phyloP scores from a whole-genome alignment of 306 rosid species.

The Mimosa pudica region DNA sequence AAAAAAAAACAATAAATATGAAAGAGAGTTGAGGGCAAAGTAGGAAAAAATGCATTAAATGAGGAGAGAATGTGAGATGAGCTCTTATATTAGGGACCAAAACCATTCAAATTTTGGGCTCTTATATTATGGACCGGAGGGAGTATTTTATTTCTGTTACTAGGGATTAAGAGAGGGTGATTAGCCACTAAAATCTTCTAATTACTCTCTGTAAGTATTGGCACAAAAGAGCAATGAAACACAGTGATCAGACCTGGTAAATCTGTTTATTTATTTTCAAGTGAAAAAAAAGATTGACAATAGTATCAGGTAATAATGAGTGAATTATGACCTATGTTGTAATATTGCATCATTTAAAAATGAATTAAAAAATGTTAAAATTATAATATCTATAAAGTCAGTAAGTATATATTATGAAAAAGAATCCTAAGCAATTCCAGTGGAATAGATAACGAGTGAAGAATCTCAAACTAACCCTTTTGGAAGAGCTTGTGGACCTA shows the following conservation, averaged over 20 bases:
- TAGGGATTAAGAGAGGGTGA: neutral
- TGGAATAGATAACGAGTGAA: constrained; percentile 24
- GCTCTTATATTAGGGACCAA: too few relatives aligned
- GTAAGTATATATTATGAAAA: constrained; percentile 3
- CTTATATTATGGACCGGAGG: too few relatives aligned
- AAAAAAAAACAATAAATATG: too few relatives aligned
- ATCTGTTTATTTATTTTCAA: neutral
- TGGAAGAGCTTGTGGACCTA: constrained; percentile 56
- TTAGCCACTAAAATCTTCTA: neutral
- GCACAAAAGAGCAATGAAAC: neutral
- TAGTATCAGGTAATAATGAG: neutral
- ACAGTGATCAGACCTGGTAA: neutral
- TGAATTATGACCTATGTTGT: neutral
- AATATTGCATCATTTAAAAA: neutral
- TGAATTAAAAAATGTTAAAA: neutral
- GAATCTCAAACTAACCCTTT: constrained; percentile 52
- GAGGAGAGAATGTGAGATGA: too few relatives aligned
- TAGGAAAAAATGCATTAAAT: too few relatives aligned
- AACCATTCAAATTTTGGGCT: too few relatives aligned
- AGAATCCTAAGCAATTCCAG: constrained; percentile 7
- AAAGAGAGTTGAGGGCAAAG: too few relatives aligned
- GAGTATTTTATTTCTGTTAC: too few relatives aligned
- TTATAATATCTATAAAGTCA: neutral
- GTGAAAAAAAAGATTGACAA: neutral
- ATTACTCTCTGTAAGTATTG: neutral